Base-by-base conservation (phyloP, 441 rosid genomes). In the Populus trichocarpa region DNA sequence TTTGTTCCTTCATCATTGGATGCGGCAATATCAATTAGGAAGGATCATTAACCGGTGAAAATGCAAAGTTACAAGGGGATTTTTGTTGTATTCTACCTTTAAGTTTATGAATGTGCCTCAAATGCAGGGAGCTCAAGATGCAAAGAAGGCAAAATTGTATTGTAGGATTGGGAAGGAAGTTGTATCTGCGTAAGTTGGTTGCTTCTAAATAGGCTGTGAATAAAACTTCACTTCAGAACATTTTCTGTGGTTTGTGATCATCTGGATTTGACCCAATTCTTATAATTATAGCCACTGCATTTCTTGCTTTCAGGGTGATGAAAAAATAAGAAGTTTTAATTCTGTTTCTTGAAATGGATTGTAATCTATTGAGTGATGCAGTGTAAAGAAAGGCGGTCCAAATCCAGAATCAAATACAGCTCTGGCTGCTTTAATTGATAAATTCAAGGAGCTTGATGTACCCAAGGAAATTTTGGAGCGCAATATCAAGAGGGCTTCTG, bases 381-480 rank as follows among this genome's bases (percentile, higher is more conserved):
- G 99, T 79, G 95, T 95, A 14, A 93, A 89, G 87, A 93, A 89
- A 87, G 95, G 95, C 0, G 98, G 99, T 77, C 91, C 94, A 70
- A 92, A 84, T 88, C 92, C 96, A 16, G 68, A 77, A 40, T 89
- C 99, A 73, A 95, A 95, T 87, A 80, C 88, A 6, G 84, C 83
- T 85, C 80, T 95, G 67, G 95, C 96, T 83, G 86, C 93, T 64
- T 80, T 93, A 64, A 93, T 95, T 75, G 97, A 93, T 81, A 95
- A 90, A 86, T 94, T 89, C 64, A 93, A 91, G 86, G 98, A 92
- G 69, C 91, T 93, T 64, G 97, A 95, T 82, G 90, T 93, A 68
- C 99, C 99, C 7, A 95, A 92, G 87, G 96, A 95, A 65, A 92
- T 95, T 85, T 75, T 93, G 85, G 99, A 95, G 80, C 96, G 97